Base-by-base conservation (phyloP, 352 stramenopile genomes). In the Pythium periplocum region DNA sequence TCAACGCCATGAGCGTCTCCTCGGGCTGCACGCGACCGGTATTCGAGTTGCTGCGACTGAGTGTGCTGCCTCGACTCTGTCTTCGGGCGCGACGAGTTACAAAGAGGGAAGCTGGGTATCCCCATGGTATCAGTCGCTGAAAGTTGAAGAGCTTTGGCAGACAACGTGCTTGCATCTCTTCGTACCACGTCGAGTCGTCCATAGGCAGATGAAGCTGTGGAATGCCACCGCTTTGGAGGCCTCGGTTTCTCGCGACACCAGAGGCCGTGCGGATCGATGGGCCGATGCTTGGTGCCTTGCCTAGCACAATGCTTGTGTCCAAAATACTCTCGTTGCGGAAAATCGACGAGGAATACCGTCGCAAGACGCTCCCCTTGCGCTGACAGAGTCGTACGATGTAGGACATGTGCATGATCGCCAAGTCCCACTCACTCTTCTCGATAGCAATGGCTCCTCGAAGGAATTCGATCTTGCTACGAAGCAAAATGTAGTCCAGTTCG, bases 401-500 rank as follows among this genome's bases (percentile, higher is more conserved):
- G 6, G 68, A 65, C 69, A 88, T 75, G 66, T 88, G 76, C 45
- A 68, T 73, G 42, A 84, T 75, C 0, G 80, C 80, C 10, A 71
- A 51, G 12, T 68, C 66, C 68, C 81, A 89, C 35, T 91, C 78
- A 51, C 76, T 84, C 66, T 73, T 85, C 62, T 87, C 70, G 30
- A 91, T 71, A 26, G 75, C 74, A 39, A 91, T 86, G 1, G 78
- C 69, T 0, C 80, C 80, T 12, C 68, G 74, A 51, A 91, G 73
- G 56, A 88, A 91, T 56, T 91, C 78, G 39, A 89, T 85, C 31
- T 83, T 81, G 48, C 75, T 78, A 41, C 75, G 68, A 36, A 86
- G 51, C 45, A 88, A 33, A 41, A 86, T 82, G 10, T 66, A 71
- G 30, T 88, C 78, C 8, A 86, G 55, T 6, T 91, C 75, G 33